phyloP scores from a whole-genome alignment of 805 yeast genomes.

The Metschnikowia anglica region DNA sequence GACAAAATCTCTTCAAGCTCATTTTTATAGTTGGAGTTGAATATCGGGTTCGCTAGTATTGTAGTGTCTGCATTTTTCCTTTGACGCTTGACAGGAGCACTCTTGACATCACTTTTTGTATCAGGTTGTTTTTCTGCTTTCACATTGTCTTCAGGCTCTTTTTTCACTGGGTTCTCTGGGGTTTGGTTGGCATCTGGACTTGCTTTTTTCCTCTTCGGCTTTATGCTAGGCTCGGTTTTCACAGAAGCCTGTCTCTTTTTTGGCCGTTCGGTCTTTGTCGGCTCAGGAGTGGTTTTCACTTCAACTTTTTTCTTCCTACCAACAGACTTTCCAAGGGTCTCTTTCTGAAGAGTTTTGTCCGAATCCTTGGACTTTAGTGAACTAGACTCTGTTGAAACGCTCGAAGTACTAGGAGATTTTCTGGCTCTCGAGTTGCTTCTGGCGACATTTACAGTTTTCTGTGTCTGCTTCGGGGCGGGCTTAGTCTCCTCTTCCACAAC shows the following conservation, averaged over 20 bases:
- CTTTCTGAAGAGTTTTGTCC: not conserved
- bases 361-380: not conserved
- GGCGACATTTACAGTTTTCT: not conserved
- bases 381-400: not conserved
- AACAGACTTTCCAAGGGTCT: not conserved
- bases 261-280: constrained; percentile 2
- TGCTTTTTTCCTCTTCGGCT: not conserved
- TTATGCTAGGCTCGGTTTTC: not conserved
- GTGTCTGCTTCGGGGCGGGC: not conserved
- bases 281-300: constrained; percentile 1
- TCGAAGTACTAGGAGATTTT: not conserved
- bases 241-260: constrained; percentile 5
- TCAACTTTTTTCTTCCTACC: constrained; percentile 2
- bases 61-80: constrained; percentile 17
- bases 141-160: constrained; percentile 4
- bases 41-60: constrained; percentile 20
- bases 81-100: constrained; percentile 9
- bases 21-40: constrained; percentile 22
- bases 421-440: not conserved
- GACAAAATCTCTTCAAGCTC: constrained; percentile 3
- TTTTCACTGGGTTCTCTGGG: not conserved
- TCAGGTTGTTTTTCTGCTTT: constrained; percentile 3
- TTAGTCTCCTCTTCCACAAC: not conserved
- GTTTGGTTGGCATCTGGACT: constrained; percentile 1
- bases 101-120: not conserved